Percentiles rank a stretch among this genome's conserved stretches.
Conservation (phyloP, 768 basidiomycete species). For the Suillus lakei region DNA sequence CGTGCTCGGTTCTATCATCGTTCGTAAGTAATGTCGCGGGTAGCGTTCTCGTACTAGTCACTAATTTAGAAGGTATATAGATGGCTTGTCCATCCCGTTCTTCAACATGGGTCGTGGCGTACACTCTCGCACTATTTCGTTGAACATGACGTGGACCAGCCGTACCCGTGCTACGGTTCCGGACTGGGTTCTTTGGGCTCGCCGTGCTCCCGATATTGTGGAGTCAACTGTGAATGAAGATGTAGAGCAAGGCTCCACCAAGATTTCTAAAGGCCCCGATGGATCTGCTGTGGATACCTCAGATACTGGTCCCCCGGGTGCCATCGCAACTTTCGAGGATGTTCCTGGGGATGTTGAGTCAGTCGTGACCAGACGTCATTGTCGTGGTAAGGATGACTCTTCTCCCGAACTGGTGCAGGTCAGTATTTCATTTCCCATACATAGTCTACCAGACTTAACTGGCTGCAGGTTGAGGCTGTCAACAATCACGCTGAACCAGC, state of each 20-base stretch:
- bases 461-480: slow-evolving; percentile 16
- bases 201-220: slow-evolving; percentile 18
- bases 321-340: not conserved
- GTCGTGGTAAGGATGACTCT: not conserved
- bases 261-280: not conserved
- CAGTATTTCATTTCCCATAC: slow-evolving; percentile 14
- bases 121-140: slow-evolving; percentile 50
- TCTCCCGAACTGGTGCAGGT: slow-evolving; percentile 20
- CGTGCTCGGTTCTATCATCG: slow-evolving; percentile 84
- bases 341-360: not conserved
- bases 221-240: slow-evolving; percentile 11
- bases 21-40: slow-evolving; percentile 55
- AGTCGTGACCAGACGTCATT: not conserved
- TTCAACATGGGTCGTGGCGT: slow-evolving; percentile 57
- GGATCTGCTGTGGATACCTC: not conserved
- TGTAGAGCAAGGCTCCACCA: slow-evolving; percentile 25
- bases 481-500: not conserved
- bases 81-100: slow-evolving; percentile 73
- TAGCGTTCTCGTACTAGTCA: not conserved
- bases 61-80: slow-evolving; percentile 33
- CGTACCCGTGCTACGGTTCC: slow-evolving; percentile 35
- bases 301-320: not conserved
- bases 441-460: not conserved
- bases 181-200: slow-evolving; percentile 50
- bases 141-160: slow-evolving; percentile 49